Evolutionary conservation across 345 rosid species (phyloP).

Genomic region (Melaleuca alternifolia): DNA sequence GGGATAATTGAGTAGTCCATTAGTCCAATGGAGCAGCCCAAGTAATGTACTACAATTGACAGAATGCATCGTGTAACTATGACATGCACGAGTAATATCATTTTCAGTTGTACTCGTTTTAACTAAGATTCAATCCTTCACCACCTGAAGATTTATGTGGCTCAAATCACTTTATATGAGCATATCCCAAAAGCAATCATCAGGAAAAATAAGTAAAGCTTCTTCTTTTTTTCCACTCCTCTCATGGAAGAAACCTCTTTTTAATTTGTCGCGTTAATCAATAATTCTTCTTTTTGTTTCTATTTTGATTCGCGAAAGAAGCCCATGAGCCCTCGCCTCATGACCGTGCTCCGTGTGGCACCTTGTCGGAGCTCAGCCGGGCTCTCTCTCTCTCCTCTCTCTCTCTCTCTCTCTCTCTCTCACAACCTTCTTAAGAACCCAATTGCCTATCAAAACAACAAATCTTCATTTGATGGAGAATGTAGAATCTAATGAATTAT

Average conservation of each 20-base stretch:
- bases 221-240: not conserved
- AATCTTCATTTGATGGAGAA: not conserved
- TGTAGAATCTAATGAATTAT: not conserved
- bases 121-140: not conserved
- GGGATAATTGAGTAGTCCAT: not conserved
- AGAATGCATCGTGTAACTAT: not conserved
- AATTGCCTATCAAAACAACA: not conserved
- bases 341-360: accelerated
- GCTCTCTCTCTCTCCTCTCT: not conserved
- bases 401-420: not conserved
- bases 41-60: not conserved
- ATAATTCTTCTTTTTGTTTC: not conserved
- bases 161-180: not conserved
- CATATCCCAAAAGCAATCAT: not conserved
- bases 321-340: not conserved
- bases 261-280: not conserved
- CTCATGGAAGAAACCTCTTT: not conserved
- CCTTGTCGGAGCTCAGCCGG: not conserved
- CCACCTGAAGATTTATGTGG: not conserved
- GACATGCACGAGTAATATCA: not conserved
- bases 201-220: not conserved
- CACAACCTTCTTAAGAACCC: not conserved
- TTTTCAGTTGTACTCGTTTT: not conserved
- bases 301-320: not conserved
- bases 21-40: not conserved